phyloP scores from a whole-genome alignment of 2,329 filamentous ascomycete species.

The Aspergillus phoenicis region DNA sequence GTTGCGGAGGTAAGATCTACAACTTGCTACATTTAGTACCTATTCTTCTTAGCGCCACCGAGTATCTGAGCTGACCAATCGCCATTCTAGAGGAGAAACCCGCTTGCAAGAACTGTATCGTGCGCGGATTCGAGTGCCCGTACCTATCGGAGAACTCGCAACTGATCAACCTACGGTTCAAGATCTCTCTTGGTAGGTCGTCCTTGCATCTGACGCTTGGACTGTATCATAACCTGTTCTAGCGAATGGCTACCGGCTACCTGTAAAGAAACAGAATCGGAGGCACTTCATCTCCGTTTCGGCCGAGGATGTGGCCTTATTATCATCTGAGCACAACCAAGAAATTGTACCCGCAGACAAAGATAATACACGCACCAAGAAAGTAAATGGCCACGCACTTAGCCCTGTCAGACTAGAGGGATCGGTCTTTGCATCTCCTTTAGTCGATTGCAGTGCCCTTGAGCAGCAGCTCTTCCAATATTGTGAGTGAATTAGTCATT shows the following conservation, averaged over 20 bases:
- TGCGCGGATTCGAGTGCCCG: slow-evolving; percentile 3
- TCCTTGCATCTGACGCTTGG: neutral
- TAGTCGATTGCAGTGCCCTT: neutral
- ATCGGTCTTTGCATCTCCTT: neutral
- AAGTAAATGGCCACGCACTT: neutral
- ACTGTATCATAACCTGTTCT: neutral
- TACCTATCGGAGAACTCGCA: neutral
- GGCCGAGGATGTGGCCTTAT: neutral
- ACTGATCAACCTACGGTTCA: neutral
- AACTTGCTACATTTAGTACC: neutral
- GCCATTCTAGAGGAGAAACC: slow-evolving; percentile 1
- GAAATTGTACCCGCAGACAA: neutral
- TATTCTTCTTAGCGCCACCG: neutral
- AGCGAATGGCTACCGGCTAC: neutral
- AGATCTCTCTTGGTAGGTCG: slow-evolving; percentile 1
- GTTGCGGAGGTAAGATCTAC: slow-evolving; percentile 5
- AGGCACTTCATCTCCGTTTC: neutral
- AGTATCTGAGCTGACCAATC: neutral
- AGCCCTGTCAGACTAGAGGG: neutral
- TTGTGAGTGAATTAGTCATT: neutral
- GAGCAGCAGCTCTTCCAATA: slow-evolving; percentile 4
- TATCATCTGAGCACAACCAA: neutral
- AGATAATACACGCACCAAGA: neutral
- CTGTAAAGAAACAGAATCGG: neutral
- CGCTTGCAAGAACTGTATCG: neutral